Percentiles rank a stretch among this genome's conserved stretches.
phyloP scores from a whole-genome alignment of 2,329 filamentous ascomycete species.

The Fusarium hostae region DNA sequence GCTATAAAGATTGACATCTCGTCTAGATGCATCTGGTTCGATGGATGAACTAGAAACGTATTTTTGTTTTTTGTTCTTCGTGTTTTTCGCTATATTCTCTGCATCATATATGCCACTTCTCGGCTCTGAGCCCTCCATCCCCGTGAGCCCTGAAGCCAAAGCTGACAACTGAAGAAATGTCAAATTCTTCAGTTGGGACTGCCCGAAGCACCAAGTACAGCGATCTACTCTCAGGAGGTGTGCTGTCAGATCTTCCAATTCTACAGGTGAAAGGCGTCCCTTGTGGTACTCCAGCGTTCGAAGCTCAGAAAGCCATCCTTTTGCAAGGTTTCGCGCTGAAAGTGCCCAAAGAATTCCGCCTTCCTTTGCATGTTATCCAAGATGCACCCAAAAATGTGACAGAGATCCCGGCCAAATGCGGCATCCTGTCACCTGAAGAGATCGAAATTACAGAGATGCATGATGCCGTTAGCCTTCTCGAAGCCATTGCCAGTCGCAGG shows the following conservation, averaged over 20 bases:
- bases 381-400: neutral
- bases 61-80: no score
- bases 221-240: neutral
- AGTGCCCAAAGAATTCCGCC: constrained; percentile 46
- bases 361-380: constrained; percentile 39
- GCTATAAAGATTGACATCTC: no score
- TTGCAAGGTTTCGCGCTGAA: constrained; percentile 47
- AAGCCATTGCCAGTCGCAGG: neutral
- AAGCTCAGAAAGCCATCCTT: constrained; percentile 37
- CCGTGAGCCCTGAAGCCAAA: no score
- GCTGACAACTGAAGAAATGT: no score
- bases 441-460: constrained; percentile 1
- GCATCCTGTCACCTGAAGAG: constrained; percentile 3
- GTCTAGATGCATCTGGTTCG: no score
- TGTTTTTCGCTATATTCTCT: no score
- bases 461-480: constrained; percentile 1
- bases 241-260: constrained; percentile 7
- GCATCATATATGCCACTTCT: no score
- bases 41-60: no score
- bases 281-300: constrained; percentile 41
- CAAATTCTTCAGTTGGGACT: no score
- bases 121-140: no score
- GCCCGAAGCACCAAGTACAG: no score
- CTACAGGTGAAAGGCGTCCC: constrained; percentile 32
- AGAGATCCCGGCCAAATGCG: neutral